phyloP scores from a whole-genome alignment of 768 basidiomycete genomes.

The Russula brevipes region DNA sequence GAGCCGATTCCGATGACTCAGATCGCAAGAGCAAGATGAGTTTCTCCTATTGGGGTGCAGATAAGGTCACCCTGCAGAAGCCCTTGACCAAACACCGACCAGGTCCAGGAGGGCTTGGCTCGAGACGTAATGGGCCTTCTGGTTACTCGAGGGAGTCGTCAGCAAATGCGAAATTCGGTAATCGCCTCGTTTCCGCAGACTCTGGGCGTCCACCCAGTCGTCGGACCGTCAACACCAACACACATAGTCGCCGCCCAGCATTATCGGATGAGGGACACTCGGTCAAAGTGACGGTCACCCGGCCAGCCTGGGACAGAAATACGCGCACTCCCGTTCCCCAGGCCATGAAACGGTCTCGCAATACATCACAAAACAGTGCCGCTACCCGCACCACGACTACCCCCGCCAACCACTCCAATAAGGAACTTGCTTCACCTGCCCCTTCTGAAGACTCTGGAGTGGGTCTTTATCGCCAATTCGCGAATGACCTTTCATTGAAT shows the following conservation, averaged over 20 bases:
- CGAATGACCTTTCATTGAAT: slow-evolving; percentile 65
- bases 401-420: slow-evolving; percentile 35
- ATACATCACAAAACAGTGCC: slow-evolving; percentile 69
- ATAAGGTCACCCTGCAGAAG: slow-evolving; percentile 84
- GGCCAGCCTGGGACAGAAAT: slow-evolving; percentile 66
- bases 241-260: slow-evolving; percentile 41
- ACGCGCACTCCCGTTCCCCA: slow-evolving; percentile 39
- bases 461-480: slow-evolving; percentile 76
- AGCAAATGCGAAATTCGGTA: slow-evolving; percentile 91
- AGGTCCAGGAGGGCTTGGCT: slow-evolving; percentile 27
- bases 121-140: slow-evolving; percentile 41
- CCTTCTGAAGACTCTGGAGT: slow-evolving; percentile 81
- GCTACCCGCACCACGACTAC: slow-evolving; percentile 39
- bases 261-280: slow-evolving; percentile 62
- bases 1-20: slow-evolving; percentile 73
- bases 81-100: slow-evolving; percentile 52
- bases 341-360: slow-evolving; percentile 56
- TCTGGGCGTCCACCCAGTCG: slow-evolving; percentile 59
- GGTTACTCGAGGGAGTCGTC: slow-evolving; percentile 77
- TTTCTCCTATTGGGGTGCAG: slow-evolving; percentile 91
- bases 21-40: slow-evolving; percentile 91
- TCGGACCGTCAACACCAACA: slow-evolving; percentile 45
- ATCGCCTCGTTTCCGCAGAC: slow-evolving; percentile 68
- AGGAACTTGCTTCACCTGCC: slow-evolving; percentile 60
- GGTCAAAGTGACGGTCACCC: slow-evolving; percentile 64